These are phyloP conservation scores for Pseudoneurospora amorphoporcata DNA, from an alignment of 495 filamentous ascomycete genomes.

Conservation along the genomic window DNA sequence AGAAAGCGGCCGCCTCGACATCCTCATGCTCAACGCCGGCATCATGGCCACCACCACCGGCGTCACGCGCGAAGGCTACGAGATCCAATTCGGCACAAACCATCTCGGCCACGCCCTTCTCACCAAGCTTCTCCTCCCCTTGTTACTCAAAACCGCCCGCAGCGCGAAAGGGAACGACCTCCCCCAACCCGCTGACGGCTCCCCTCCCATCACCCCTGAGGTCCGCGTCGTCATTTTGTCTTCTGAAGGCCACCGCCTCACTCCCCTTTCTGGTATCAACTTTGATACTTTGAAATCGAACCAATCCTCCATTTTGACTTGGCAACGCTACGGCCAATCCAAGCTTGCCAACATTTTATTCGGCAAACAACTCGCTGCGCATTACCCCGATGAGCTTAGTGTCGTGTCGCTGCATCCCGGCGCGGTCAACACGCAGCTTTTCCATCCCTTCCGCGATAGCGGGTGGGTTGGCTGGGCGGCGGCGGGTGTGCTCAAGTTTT, in stretches of 20 bases:
- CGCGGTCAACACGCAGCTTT: slow-evolving; percentile 46
- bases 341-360: slow-evolving; percentile 68
- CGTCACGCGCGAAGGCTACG: slow-evolving; percentile 54
- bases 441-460: slow-evolving; percentile 7
- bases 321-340: slow-evolving; percentile 48
- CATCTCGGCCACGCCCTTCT: slow-evolving; percentile 60
- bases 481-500: slow-evolving; percentile 5
- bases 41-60: slow-evolving; percentile 47
- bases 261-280: slow-evolving; percentile 25
- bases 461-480: slow-evolving; percentile 4
- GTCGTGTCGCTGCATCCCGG: slow-evolving; percentile 59
- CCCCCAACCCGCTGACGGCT: slow-evolving; percentile 21
- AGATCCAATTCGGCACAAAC: slow-evolving; percentile 64
- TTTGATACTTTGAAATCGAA: slow-evolving; percentile 30
- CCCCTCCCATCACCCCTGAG: slow-evolving; percentile 9
- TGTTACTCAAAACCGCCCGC: slow-evolving; percentile 40
- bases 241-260: slow-evolving; percentile 26
- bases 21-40: slow-evolving; percentile 50
- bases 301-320: slow-evolving; percentile 20
- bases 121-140: slow-evolving; percentile 50
- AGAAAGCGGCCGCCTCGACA: slow-evolving; percentile 27
- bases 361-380: slow-evolving; percentile 45
- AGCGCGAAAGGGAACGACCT: slow-evolving; percentile 23
- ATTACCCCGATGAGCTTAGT: slow-evolving; percentile 43
- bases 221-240: slow-evolving; percentile 35